These are phyloP conservation scores for Claviceps digitariae DNA, from an alignment of 2,329 filamentous ascomycete genomes.

Conservation along the genomic window DNA sequence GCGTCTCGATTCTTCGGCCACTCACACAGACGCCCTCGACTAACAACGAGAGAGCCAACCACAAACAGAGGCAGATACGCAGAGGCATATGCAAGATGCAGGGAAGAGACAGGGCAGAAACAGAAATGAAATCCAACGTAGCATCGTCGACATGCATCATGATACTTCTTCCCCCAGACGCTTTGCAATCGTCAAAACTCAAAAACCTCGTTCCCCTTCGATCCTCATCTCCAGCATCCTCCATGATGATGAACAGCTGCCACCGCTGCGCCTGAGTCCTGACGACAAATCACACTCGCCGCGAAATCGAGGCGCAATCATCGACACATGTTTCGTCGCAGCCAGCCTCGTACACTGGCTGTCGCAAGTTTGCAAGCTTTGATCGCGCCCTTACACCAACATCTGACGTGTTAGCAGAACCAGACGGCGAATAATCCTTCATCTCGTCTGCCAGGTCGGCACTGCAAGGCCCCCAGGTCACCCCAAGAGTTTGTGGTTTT, in stretches of 20 bases:
- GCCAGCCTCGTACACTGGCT: conserved; percentile 8
- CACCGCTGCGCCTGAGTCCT: not conserved
- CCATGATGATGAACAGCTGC: not conserved
- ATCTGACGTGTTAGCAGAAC: not conserved
- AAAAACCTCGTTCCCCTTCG: no score
- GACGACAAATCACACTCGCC: not conserved
- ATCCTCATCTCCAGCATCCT: not conserved
- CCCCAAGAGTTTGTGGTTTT: not conserved
- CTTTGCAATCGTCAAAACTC: not conserved
- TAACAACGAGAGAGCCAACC: not conserved
- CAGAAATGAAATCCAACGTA: not conserved
- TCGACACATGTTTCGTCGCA: conserved; percentile 4
- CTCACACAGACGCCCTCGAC: not conserved
- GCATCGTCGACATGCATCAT: not conserved
- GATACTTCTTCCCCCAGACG: not conserved
- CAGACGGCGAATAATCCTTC: not conserved
- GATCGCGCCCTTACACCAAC: conserved; percentile 1
- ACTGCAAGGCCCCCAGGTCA: not conserved
- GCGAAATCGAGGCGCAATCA: conserved; percentile 6
- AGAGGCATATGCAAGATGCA: not conserved
- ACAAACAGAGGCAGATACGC: not conserved
- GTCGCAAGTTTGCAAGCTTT: conserved; percentile 7
- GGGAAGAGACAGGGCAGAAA: not conserved
- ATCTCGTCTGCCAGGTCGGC: not conserved
- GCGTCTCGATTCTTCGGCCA: conserved; percentile 4